A percentile compares a stretch with the other conserved stretches of the same genome.
These are phyloP conservation scores for Adansonia digitata DNA, from an alignment of 345 rosid species.

Conservation along the genomic window DNA sequence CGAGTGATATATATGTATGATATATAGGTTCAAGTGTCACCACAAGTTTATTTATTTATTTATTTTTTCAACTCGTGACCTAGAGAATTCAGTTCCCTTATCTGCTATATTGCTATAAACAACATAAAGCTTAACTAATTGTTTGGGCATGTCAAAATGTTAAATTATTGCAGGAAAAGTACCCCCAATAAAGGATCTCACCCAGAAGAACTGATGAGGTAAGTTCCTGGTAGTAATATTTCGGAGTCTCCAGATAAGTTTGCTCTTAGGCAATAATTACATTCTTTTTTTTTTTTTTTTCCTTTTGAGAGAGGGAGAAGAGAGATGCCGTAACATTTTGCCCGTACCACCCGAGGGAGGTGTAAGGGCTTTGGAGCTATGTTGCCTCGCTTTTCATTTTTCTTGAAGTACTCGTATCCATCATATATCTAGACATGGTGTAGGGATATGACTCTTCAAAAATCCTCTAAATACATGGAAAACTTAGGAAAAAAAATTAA, in stretches of 20 bases:
- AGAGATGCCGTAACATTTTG: neutral
- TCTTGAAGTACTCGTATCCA: too few relatives aligned
- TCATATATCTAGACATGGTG: too few relatives aligned
- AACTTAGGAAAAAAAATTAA: too few relatives aligned
- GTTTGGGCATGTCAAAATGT: slow-evolving; percentile 13
- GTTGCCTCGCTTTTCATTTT: too few relatives aligned
- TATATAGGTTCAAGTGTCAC: neutral
- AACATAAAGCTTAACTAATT: neutral
- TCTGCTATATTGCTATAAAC: neutral
- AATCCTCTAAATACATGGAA: too few relatives aligned
- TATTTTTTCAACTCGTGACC: neutral
- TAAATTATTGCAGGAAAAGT: slow-evolving; percentile 38
- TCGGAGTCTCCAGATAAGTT: neutral
- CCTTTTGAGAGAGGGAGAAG: neutral
- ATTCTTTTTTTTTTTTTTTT: neutral
- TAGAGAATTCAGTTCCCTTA: neutral
- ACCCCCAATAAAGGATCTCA: slow-evolving; percentile 30
- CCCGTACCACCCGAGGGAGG: neutral
- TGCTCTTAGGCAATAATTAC: neutral
- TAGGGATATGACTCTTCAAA: too few relatives aligned
- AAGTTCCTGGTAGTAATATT: slow-evolving; percentile 13
- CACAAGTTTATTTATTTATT: neutral
- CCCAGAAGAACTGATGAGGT: slow-evolving; percentile 79
- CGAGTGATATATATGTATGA: too few relatives aligned
- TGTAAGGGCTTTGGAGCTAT: neutral